These are phyloP conservation scores for Aspergillus carlsbadensis DNA, from an alignment of 495 filamentous ascomycete genomes.

Conservation along the genomic window DNA sequence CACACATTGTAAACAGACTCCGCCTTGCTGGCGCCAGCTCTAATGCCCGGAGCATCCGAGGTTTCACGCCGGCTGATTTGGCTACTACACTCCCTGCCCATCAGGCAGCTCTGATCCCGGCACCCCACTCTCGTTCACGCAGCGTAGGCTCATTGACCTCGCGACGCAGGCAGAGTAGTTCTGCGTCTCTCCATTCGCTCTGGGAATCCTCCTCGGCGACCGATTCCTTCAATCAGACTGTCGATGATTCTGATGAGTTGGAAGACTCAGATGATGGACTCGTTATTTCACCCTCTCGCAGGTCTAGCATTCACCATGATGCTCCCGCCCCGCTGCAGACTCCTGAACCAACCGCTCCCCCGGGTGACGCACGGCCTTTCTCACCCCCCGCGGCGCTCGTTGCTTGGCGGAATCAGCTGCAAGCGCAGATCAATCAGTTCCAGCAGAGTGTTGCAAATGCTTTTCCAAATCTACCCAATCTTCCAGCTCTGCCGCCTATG, in stretches of 20 bases:
- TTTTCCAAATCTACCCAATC: constrained; percentile 68
- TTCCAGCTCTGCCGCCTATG: constrained; percentile 59
- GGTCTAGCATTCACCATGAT: constrained; percentile 46
- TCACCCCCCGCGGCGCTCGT: constrained; percentile 63
- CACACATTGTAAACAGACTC: constrained; percentile 73
- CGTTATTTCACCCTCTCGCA: constrained; percentile 43
- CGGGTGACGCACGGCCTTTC: constrained; percentile 36
- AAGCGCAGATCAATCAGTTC: constrained; percentile 75
- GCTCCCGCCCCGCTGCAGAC: constrained; percentile 22
- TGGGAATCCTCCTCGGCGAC: constrained; percentile 55
- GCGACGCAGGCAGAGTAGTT: constrained; percentile 66
- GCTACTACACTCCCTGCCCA: constrained; percentile 59
- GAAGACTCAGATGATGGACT: constrained; percentile 40
- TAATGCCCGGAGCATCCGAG: constrained; percentile 65
- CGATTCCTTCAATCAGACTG: constrained; percentile 38
- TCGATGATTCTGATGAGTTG: constrained; percentile 49
- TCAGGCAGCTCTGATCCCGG: constrained; percentile 53
- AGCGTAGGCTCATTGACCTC: constrained; percentile 54
- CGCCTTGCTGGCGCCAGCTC: constrained; percentile 72
- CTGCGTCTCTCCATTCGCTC: constrained; percentile 61
- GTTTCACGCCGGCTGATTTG: constrained; percentile 72
- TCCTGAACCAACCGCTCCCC: constrained; percentile 28
- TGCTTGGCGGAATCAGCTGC: constrained; percentile 74
- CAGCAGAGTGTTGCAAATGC: constrained; percentile 70
- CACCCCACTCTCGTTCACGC: constrained; percentile 55